A percentile compares a stretch with the other conserved stretches of the same genome.
These are phyloP conservation scores for Colletotrichum shisoi DNA, from an alignment of 2,329 filamentous ascomycete species.

Conservation along the genomic window DNA sequence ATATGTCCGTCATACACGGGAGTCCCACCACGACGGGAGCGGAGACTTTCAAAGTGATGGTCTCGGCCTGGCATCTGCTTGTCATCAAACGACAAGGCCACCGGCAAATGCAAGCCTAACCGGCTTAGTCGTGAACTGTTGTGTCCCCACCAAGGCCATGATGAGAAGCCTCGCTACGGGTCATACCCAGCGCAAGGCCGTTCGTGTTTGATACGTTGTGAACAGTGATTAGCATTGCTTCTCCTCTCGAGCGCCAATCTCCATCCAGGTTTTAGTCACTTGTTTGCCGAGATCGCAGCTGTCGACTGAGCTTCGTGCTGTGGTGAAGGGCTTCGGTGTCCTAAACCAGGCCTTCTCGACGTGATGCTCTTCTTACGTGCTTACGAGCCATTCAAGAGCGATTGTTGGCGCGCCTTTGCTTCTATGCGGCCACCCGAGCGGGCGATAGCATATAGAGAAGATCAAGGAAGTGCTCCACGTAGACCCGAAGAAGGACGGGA, in stretches of 20 bases:
- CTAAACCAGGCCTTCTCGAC: background rate
- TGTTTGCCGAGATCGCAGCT: conserved; percentile 1
- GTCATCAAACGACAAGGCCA: conserved; percentile 1
- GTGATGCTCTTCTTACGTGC: background rate
- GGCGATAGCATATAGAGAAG: conserved; percentile 27
- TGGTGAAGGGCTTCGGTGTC: background rate
- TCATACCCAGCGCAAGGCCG: conserved; percentile 8
- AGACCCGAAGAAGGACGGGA: conserved; percentile 4
- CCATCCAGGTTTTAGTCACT: conserved; percentile 3
- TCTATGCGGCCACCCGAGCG: conserved; percentile 15
- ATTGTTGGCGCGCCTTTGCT: conserved; percentile 16
- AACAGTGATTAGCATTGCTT: conserved; percentile 7
- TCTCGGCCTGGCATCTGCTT: conserved; percentile 22
- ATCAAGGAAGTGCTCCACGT: conserved; percentile 12
- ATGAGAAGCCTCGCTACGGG: conserved; percentile 23
- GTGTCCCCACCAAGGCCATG: background rate
- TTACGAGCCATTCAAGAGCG: conserved; percentile 5
- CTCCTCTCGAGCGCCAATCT: conserved; percentile 8
- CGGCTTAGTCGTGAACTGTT: background rate
- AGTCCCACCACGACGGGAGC: conserved; percentile 32
- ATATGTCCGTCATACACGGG: conserved; percentile 30
- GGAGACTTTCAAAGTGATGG: conserved; percentile 25
- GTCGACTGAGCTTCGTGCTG: background rate
- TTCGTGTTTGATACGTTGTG: conserved; percentile 11
- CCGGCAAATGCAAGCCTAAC: conserved; percentile 6